phyloP scores from a whole-genome alignment of 192 early-diverging fungal species.

The Entomortierella lignicola region DNA sequence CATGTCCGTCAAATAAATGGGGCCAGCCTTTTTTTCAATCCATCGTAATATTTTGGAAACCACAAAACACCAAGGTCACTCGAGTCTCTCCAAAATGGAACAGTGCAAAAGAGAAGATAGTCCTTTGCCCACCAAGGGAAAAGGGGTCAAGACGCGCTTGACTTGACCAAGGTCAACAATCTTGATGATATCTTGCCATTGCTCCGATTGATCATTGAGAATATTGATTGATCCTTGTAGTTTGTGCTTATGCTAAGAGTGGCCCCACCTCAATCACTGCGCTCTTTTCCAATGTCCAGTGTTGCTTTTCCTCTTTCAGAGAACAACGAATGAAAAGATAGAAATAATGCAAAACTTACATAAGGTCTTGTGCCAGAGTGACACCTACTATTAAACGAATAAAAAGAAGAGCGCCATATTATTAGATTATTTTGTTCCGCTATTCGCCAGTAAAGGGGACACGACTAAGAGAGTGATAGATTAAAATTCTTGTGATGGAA shows the following conservation, averaged over 20 bases:
- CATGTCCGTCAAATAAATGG: conserved; percentile 29
- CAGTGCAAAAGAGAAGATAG: conserved; percentile 10
- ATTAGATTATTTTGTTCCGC: background rate
- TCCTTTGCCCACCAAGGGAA: conserved; percentile 24
- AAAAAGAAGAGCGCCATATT: background rate
- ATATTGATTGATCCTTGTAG: background rate
- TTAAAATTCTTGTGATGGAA: conserved; percentile 15
- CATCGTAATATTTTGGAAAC: no score
- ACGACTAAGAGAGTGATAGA: background rate
- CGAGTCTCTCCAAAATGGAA: background rate
- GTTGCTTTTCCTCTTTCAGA: background rate
- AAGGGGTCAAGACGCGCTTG: conserved; percentile 31
- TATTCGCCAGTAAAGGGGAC: conserved; percentile 9
- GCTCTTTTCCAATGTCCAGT: conserved; percentile 16
- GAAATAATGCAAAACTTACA: conserved; percentile 33
- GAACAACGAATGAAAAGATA: background rate
- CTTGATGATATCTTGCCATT: background rate
- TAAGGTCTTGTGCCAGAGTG: conserved; percentile 52
- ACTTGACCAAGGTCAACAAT: conserved; percentile 15
- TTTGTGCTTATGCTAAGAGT: conserved; percentile 3
- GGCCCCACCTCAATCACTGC: conserved; percentile 9
- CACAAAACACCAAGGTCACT: no score
- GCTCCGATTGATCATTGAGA: background rate
- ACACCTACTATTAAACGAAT: conserved; percentile 19
- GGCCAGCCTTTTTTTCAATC: background rate